phyloP scores from a whole-genome alignment of 148 eudicot species.

The Rhododendron simsii region DNA sequence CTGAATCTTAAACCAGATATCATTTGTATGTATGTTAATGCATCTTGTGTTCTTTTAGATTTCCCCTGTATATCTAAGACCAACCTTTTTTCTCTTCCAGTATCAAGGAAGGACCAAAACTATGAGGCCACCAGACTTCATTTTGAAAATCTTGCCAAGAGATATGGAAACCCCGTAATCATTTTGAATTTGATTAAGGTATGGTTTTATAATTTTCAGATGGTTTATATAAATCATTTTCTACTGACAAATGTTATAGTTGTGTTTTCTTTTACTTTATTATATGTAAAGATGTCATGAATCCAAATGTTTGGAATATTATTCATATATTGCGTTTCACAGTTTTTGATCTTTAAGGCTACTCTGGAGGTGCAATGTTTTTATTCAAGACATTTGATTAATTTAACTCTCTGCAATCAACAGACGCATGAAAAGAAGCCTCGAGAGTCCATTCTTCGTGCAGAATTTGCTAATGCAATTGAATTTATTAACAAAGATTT shows the following conservation, averaged over 20 bases:
- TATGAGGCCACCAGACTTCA: constrained; percentile 94
- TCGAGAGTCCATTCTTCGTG: constrained; percentile 77
- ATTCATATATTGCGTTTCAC: not conserved
- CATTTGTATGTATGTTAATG: constrained; percentile 46
- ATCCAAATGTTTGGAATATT: not conserved
- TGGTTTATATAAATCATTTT: constrained; percentile 5
- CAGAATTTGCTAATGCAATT: constrained; percentile 83
- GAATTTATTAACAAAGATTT: constrained; percentile 60
- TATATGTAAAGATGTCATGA: not conserved
- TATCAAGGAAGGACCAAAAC: constrained; percentile 73
- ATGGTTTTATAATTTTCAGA: constrained; percentile 1
- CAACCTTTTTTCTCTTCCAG: constrained; percentile 35
- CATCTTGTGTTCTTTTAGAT: not conserved
- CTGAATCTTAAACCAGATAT: constrained; percentile 89
- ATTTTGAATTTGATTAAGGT: constrained; percentile 94
- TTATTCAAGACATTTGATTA: not conserved
- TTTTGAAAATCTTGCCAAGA: constrained; percentile 74
- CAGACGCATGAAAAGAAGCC: constrained; percentile 79
- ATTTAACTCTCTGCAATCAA: not conserved
- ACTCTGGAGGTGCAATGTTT: not conserved
- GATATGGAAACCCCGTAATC: constrained; percentile 94
- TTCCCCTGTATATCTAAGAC: not conserved
- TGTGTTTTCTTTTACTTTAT: not conserved
- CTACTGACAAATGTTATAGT: not conserved
- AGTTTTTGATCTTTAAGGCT: not conserved